These are phyloP conservation scores for Trichoderma cornu-damae DNA, from an alignment of 2,329 filamentous ascomycete genomes.

Conservation along the genomic window DNA sequence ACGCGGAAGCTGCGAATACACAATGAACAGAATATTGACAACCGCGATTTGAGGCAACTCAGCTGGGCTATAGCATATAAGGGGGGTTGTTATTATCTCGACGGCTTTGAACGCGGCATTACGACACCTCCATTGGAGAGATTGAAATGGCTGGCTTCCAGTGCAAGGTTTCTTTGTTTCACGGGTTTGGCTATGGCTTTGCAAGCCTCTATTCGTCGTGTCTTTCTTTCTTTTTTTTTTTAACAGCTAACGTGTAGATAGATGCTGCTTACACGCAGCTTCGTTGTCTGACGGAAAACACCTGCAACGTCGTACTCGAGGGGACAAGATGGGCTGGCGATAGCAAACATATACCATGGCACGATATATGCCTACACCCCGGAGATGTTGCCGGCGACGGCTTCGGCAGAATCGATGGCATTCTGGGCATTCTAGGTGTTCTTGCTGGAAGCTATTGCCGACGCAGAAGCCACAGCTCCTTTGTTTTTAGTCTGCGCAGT, in stretches of 20 bases:
- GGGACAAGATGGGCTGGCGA: conserved; percentile 20
- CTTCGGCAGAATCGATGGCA: conserved; percentile 17
- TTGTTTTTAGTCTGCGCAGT: conserved; percentile 19
- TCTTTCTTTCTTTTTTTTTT: no score
- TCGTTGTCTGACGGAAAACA: conserved; percentile 9
- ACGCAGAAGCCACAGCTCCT: conserved; percentile 18
- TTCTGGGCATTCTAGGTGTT: conserved; percentile 18
- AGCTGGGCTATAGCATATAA: no score
- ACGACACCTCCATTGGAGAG: no score
- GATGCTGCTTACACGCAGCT: neutral
- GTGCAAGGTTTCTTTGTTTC: conserved; percentile 18
- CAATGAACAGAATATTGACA: no score
- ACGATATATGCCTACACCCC: conserved; percentile 20
- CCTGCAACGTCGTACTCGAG: conserved; percentile 6
- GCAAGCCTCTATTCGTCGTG: no score
- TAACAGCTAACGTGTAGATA: neutral
- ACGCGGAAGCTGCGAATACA: no score
- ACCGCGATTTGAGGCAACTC: no score
- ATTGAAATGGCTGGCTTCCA: conserved; percentile 20
- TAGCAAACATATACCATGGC: conserved; percentile 17
- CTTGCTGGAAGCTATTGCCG: conserved; percentile 18
- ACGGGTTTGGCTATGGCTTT: conserved; percentile 16
- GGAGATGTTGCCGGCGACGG: conserved; percentile 18
- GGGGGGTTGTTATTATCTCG: no score
- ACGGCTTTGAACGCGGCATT: conserved; percentile 14